Base-by-base conservation (phyloP, 768 basidiomycete species). In the Boletus huronensis region DNA sequence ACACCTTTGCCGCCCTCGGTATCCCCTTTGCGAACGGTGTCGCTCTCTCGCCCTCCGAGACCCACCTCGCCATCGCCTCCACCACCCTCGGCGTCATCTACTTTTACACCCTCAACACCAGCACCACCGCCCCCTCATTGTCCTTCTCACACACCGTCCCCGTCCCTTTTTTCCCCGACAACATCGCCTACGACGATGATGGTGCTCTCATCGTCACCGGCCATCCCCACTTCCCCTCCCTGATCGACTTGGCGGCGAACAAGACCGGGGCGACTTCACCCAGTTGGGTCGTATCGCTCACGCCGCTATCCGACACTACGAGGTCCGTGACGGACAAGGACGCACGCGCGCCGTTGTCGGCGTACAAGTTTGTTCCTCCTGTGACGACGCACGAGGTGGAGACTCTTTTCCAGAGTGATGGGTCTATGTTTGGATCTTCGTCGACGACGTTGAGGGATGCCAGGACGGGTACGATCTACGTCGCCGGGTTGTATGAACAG, bases 381-480 rank as follows among this genome's bases (percentile, higher is more conserved):
- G 64, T 72, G 26, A 58, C 56, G 10, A 71, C 71, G 2, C 72
- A 78, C 60, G 74, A 75, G 32, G 51, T 88, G 29, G 74, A 78
- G 61, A 87, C 88, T 0, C 58, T 90, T n/a, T 89, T 87, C 71
- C 87, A 87, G 71, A 89, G 88, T 60, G 75, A 83, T 56, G 87
- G 88, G n/a, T 73, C 76, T 4, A 77, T 77, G 6, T 85, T 86
- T 61, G 75, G 78, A 14, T 70, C 77, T 2, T 81, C 83, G 16
- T 70, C 76, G 8, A 84, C 83, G 8, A 79, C 74, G 1, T 53
- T 87, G 58, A 65, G 75, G 34, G 85, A 88, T 64, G 68, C 74
- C 0, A 60, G 68, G 13, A 76, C 79, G 0, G 82, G 80, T 0
- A 62, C 58, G 0, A 61, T 87, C 16, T 87, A 82, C 57, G 61